phyloP scores from a whole-genome alignment of 805 yeast genomes.

The Lachancea quebecensis region DNA sequence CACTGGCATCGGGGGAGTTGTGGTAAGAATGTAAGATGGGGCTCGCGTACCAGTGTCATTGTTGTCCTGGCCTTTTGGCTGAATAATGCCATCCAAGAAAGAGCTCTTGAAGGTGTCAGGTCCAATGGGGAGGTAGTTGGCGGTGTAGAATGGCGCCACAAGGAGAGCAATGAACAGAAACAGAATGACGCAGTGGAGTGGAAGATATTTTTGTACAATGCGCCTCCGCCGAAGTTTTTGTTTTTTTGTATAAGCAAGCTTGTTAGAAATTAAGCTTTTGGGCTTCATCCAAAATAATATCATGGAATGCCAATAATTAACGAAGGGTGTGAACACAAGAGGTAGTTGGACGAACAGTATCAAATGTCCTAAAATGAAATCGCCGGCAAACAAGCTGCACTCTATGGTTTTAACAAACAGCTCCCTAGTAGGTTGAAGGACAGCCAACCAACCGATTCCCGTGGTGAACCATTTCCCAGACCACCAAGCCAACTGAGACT shows the following conservation, averaged over 20 bases:
- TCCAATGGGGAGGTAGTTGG: constrained; percentile 25
- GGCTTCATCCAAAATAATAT: constrained; percentile 65
- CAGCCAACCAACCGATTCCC: constrained; percentile 52
- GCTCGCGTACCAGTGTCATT: constrained; percentile 61
- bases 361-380: constrained; percentile 52
- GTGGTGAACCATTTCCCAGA: constrained; percentile 64
- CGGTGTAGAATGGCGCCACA: constrained; percentile 42
- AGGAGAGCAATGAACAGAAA: constrained; percentile 36
- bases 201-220: constrained; percentile 39
- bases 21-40: constrained; percentile 38
- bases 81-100: constrained; percentile 39
- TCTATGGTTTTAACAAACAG: constrained; percentile 56
- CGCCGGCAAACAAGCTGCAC: constrained; percentile 61
- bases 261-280: constrained; percentile 30
- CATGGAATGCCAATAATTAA: constrained; percentile 61
- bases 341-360: constrained; percentile 56
- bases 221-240: constrained; percentile 36
- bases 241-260: constrained; percentile 34
- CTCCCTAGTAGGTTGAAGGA: constrained; percentile 62
- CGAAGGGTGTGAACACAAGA: constrained; percentile 52
- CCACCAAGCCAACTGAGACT: constrained; percentile 70
- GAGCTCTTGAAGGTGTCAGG: constrained; percentile 17
- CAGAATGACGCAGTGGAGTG: constrained; percentile 40
- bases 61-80: constrained; percentile 53
- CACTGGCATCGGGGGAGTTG: constrained; percentile 31